Conservation (phyloP, 148 eudicot genomes). For the Amaranthus hypochondriacus region DNA sequence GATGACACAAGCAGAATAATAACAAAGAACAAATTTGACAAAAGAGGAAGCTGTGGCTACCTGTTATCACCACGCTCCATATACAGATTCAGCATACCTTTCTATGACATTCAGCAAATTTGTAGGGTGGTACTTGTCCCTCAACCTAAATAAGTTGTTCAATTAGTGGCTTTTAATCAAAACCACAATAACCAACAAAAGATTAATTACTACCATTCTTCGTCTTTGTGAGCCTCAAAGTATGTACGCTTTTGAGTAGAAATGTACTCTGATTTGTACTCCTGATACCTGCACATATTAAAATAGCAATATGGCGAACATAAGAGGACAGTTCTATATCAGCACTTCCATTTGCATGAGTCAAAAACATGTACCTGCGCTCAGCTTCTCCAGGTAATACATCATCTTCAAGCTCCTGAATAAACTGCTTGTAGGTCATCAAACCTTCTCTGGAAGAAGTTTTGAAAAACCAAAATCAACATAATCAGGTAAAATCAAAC, state of each 20-base stretch:
- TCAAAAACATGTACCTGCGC: constrained; percentile 51
- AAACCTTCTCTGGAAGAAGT: constrained; percentile 67
- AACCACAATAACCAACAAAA: background rate
- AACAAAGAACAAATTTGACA: background rate
- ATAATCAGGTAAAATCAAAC: background rate
- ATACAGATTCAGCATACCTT: constrained; percentile 43
- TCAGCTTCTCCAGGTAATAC: constrained; percentile 92
- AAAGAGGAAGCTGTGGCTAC: background rate
- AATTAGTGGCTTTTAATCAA: constrained; percentile 8
- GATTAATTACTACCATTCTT: constrained; percentile 64
- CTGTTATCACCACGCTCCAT: constrained; percentile 7
- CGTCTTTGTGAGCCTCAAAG: constrained; percentile 92
- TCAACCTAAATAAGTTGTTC: constrained; percentile 53
- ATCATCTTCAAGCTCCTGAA: constrained; percentile 99
- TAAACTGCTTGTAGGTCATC: constrained; percentile 98
- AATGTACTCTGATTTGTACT: constrained; percentile 87
- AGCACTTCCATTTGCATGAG: background rate
- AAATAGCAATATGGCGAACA: background rate
- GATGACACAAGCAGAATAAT: too few species aligned
- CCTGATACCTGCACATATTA: constrained; percentile 62
- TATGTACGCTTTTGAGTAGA: constrained; percentile 83
- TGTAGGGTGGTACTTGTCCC: constrained; percentile 94
- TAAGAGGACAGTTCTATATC: background rate
- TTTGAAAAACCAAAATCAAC: background rate
- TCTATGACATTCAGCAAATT: constrained; percentile 77